Base-by-base conservation (phyloP, 176 grass and related monocot genomes). In the Musa acuminata region DNA sequence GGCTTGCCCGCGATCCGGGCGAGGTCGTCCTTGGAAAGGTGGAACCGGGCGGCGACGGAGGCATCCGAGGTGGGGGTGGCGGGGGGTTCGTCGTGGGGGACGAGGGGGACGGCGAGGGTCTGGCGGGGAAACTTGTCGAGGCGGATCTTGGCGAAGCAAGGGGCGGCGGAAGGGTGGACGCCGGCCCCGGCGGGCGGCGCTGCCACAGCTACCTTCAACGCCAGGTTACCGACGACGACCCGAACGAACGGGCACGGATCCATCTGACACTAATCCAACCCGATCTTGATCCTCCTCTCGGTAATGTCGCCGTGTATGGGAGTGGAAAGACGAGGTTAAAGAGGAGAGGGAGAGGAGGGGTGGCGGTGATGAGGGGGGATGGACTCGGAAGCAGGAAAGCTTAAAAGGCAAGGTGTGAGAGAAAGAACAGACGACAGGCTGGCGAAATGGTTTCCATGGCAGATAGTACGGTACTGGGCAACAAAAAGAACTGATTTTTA, bases 161-260 rank as follows among this genome's bases (percentile, higher is more conserved):
- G 77, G 14, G 87, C 29, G 8, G 79, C 79, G 1, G 93, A 77
- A 1, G 93, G 87, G 59, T 89, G 89, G 16, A 92, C 93, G 1
- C 89, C 89, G 22, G 88, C 50, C 0, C 79, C 83, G 19, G 59
- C 76, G 1, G 76, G 57, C 48, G 85, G 83, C 10, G 85, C 27
- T 6, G 83, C 22, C 2, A 71, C 62, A 7, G 84, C 90, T 53
- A 97, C 82, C 68, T 93, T 97, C 0, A 97, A 82, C 8, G 90
- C 85, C 0, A 97, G 62, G 81, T 88, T 90, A 13, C 87, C 90
- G 24, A 97, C 87, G 71, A 97, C 79, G 72, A 97, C 87, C 82
- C 85, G 87, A 62, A 97, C 83, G 85, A 87, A 97, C 65, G 87
- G 93, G 82, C 87, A 97, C 71, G 90, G 93, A 75, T 97, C 90